phyloP scores from a whole-genome alignment of 805 yeast species.

The Teunomyces barrocoloradensis region DNA sequence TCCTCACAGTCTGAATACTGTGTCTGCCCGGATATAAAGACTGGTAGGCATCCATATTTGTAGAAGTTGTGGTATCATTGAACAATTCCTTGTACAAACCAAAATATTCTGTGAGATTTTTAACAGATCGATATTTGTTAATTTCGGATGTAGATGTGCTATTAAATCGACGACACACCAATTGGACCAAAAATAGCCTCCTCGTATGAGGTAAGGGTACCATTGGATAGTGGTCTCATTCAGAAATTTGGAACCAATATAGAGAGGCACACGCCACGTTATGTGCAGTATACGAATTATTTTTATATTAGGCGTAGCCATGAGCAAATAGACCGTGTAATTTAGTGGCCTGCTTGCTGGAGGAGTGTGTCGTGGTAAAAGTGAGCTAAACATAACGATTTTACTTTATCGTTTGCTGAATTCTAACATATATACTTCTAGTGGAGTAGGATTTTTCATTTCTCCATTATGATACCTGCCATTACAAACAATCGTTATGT shows the following conservation, averaged over 20 bases:
- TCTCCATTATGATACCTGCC: not conserved
- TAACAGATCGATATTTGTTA: not conserved
- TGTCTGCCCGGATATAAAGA: conserved; percentile 6
- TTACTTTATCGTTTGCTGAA: too few relatives aligned
- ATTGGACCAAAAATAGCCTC: not conserved
- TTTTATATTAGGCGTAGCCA: too few relatives aligned
- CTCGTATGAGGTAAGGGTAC: not conserved
- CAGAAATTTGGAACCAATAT: too few relatives aligned
- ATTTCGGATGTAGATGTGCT: not conserved
- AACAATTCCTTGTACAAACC: conserved; percentile 8
- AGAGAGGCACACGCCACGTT: too few relatives aligned
- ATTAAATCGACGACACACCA: not conserved
- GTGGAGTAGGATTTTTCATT: not conserved
- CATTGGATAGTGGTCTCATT: not conserved
- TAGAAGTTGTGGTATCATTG: conserved; percentile 18
- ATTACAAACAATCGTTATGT: not conserved
- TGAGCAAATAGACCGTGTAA: too few relatives aligned
- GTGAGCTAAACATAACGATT: too few relatives aligned
- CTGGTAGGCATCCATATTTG: conserved; percentile 14
- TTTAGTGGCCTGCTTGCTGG: too few relatives aligned
- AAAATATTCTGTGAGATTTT: not conserved
- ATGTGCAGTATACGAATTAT: too few relatives aligned
- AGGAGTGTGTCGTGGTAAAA: too few relatives aligned
- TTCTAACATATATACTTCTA: too few relatives aligned
- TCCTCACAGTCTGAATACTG: conserved; percentile 17